phyloP scores from a whole-genome alignment of 495 filamentous ascomycete genomes.

The Annulohypoxylon stygium region DNA sequence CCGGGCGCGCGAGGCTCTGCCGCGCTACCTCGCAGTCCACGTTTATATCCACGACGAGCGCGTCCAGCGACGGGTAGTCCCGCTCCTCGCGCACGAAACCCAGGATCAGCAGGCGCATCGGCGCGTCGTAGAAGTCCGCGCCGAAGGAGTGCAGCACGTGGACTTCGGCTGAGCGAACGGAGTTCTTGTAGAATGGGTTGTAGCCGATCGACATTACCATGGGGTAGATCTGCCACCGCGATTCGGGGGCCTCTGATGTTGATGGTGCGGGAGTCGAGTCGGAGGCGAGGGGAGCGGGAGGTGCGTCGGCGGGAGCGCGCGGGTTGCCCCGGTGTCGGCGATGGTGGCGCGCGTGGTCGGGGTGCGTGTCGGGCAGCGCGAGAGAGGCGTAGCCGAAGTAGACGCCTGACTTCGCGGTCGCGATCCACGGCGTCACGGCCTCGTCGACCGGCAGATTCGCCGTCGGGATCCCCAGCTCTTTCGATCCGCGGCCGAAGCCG shows the following conservation, averaged over 20 bases:
- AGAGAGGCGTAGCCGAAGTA: constrained; percentile 92
- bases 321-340: constrained; percentile 25
- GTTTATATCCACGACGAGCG: constrained; percentile 86
- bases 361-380: constrained; percentile 60
- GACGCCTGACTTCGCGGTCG: constrained; percentile 78
- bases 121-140: constrained; percentile 84
- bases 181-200: constrained; percentile 95
- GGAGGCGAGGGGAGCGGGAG: constrained; percentile 11
- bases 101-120: constrained; percentile 81
- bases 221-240: constrained; percentile 70
- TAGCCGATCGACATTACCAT: constrained; percentile 97
- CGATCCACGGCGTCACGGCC: constrained; percentile 74
- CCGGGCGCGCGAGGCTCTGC: constrained; percentile 75
- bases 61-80: constrained; percentile 87
- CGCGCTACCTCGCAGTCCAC: constrained; percentile 87
- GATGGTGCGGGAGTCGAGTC: constrained; percentile 5
- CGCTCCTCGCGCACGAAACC: constrained; percentile 91
- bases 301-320: constrained; percentile 25
- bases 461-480: constrained; percentile 95
- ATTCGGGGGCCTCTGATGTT: background rate
- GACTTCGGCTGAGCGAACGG: constrained; percentile 85
- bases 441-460: constrained; percentile 92
- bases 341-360: constrained; percentile 44
- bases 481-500: constrained; percentile 93
- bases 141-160: constrained; percentile 83